phyloP scores from a whole-genome alignment of 225 moss, liverwort and hornwort genomes.

The Climacium dendroides region DNA sequence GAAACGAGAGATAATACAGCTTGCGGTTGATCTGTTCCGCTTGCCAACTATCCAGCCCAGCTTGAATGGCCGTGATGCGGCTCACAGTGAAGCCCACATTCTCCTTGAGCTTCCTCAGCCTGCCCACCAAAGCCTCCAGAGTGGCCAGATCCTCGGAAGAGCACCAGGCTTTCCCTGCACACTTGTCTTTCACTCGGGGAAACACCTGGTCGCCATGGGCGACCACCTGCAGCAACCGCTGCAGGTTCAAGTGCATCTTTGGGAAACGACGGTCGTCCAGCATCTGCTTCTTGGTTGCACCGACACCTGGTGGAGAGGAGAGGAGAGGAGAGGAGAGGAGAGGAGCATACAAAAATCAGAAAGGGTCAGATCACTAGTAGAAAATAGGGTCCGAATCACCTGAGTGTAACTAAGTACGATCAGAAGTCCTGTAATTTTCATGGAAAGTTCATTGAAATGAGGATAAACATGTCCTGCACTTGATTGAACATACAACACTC shows the following conservation, averaged over 20 bases:
- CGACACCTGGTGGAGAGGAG: constrained; percentile 23
- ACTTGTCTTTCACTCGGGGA: constrained; percentile 74
- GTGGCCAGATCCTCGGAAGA: constrained; percentile 53
- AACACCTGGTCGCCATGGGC: constrained; percentile 92
- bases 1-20: constrained; percentile 82
- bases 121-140: constrained; percentile 61
- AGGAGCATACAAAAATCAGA: background rate
- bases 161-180: constrained; percentile 65
- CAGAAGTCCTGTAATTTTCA: background rate
- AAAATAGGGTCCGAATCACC: background rate
- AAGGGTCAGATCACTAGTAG: background rate
- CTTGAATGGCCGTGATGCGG: constrained; percentile 85
- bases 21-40: constrained; percentile 96
- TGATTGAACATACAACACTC: background rate
- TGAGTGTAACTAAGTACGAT: background rate
- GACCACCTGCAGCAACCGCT: constrained; percentile 71
- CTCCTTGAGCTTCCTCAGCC: constrained; percentile 77
- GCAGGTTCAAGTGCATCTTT: constrained; percentile 85
- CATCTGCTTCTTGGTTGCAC: constrained; percentile 83
- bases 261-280: constrained; percentile 82
- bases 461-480: background rate
- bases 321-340: background rate
- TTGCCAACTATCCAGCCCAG: constrained; percentile 86
- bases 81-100: constrained; percentile 86
- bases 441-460: background rate